Evolutionary conservation across 306 rosid genomes (phyloP).

Genomic region (Prunus fruticosa): DNA sequence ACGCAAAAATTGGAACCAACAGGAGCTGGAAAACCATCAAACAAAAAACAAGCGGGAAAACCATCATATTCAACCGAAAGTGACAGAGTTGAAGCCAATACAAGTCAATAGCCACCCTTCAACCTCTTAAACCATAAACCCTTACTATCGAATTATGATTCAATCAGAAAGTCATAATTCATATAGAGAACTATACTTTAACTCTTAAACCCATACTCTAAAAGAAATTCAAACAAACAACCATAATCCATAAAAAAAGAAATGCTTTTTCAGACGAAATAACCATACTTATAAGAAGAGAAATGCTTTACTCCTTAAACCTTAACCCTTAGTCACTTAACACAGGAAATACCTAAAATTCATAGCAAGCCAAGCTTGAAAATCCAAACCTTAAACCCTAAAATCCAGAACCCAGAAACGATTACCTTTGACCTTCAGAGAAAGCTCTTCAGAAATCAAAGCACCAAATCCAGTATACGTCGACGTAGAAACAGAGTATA

Average conservation of each 20-base stretch:
- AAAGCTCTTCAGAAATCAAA: conserved; percentile 83
- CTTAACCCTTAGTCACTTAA: neutral
- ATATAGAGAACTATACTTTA: neutral
- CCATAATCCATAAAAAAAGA: neutral
- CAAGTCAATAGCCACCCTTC: neutral
- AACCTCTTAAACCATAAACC: neutral
- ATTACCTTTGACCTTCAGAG: conserved; percentile 71
- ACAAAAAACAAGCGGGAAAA: neutral
- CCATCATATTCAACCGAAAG: neutral
- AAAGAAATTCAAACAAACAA: conserved; percentile 15
- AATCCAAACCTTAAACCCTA: conserved; percentile 13
- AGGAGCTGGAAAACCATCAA: neutral
- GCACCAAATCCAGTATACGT: conserved; percentile 88
- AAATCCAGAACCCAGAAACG: neutral
- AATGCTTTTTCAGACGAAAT: no score
- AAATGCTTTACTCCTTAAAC: neutral
- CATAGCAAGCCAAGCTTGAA: neutral
- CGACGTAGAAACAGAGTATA: conserved; percentile 76
- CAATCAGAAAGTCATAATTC: neutral
- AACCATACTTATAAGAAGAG: no score
- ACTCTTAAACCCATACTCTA: conserved; percentile 3
- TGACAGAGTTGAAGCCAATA: neutral
- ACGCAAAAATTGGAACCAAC: neutral
- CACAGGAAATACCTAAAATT: neutral
- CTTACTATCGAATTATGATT: neutral